Percentiles rank a stretch among this genome's conserved stretches.
phyloP scores from a whole-genome alignment of 2,329 filamentous ascomycete species.

The Trichoderma sp. region DNA sequence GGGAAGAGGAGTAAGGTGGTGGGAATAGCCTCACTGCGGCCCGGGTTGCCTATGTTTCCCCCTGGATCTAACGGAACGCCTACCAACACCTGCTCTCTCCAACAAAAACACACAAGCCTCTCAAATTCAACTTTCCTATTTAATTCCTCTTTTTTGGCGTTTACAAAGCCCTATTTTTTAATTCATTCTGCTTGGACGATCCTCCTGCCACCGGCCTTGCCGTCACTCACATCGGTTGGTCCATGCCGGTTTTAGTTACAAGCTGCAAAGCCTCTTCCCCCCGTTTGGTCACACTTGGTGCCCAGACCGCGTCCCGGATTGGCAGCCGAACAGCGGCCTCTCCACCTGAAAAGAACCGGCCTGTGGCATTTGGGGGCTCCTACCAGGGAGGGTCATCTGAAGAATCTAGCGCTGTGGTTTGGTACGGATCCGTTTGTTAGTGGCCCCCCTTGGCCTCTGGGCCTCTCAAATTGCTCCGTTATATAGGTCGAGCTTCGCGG shows the following conservation, averaged over 20 bases:
- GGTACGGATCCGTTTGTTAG: conserved; percentile 4
- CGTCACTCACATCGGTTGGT: conserved; percentile 17
- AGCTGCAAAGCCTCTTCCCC: conserved; percentile 4
- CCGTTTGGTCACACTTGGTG: conserved; percentile 1
- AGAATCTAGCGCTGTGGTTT: conserved; percentile 1
- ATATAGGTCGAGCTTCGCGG: conserved; percentile 16
- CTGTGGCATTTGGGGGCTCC: neutral
- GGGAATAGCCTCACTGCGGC: conserved; percentile 6
- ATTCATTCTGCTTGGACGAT: neutral
- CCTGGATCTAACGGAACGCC: neutral
- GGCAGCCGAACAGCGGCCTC: conserved; percentile 1
- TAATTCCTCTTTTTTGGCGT: neutral
- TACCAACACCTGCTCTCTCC: neutral
- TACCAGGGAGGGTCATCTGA: conserved; percentile 4
- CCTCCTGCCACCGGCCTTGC: conserved; percentile 7
- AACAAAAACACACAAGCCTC: neutral
- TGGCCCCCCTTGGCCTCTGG: neutral
- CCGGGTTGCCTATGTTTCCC: neutral
- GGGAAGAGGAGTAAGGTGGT: neutral
- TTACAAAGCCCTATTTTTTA: neutral
- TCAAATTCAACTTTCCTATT: neutral
- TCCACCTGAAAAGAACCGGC: conserved; percentile 7
- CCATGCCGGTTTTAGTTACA: conserved; percentile 10
- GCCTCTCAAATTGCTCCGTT: neutral
- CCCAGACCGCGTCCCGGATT: conserved; percentile 9